Conservation (phyloP, 2,329 filamentous ascomycete species). For the Fusarium sp. region DNA sequence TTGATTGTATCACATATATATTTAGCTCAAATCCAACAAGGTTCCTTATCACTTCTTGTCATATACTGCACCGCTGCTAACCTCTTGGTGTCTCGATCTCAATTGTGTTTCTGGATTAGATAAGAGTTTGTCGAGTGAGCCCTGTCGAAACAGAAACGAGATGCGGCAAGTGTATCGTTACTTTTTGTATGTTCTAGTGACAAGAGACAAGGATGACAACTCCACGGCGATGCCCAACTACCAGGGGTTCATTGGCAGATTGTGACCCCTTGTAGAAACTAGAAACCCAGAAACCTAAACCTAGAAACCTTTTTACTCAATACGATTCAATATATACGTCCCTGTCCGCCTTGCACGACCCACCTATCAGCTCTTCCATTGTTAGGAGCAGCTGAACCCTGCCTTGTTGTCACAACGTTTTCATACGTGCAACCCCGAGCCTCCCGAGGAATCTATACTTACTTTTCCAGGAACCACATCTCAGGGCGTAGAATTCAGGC, state of each 20-base stretch:
- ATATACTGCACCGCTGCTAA: slow-evolving; percentile 9
- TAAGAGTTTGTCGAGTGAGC: slow-evolving; percentile 4
- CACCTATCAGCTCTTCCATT: slow-evolving; percentile 31
- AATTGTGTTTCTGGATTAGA: slow-evolving; percentile 10
- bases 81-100: slow-evolving; percentile 11
- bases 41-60: slow-evolving; percentile 29
- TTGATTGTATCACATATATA: slow-evolving; percentile 39
- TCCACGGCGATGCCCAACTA: not conserved
- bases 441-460: slow-evolving; percentile 4
- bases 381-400: slow-evolving; percentile 18
- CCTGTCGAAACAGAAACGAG: slow-evolving; percentile 20
- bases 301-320: slow-evolving; percentile 5
- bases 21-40: slow-evolving; percentile 37
- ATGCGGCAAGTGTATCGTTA: slow-evolving; percentile 3
- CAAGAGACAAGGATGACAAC: not conserved
- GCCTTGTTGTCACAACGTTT: slow-evolving; percentile 30
- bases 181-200: not conserved
- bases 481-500: not conserved
- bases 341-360: slow-evolving; percentile 8
- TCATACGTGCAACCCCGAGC: slow-evolving; percentile 35
- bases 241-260: slow-evolving; percentile 5
- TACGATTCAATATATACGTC: not conserved
- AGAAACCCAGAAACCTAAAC: too few relatives aligned
- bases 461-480: slow-evolving; percentile 10
- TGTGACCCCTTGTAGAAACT: not conserved